These are phyloP conservation scores for Kondoa subrosea DNA, from an alignment of 768 basidiomycete species.

Conservation along the genomic window DNA sequence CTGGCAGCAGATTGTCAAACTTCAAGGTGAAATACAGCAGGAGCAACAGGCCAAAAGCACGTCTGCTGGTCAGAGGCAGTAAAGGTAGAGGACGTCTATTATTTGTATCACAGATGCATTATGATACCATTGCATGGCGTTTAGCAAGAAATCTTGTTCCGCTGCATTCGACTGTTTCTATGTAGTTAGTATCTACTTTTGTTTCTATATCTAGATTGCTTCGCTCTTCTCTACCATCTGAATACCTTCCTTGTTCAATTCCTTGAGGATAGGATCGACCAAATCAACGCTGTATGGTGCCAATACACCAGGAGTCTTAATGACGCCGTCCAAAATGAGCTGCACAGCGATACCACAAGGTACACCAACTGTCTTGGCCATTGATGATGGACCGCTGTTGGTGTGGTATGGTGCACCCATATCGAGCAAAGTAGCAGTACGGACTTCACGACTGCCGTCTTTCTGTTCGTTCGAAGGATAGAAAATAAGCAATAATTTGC, in stretches of 20 bases:
- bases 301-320: slow-evolving; percentile 60
- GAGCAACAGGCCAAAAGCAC: background rate
- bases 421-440: slow-evolving; percentile 78
- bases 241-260: slow-evolving; percentile 31
- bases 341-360: slow-evolving; percentile 90
- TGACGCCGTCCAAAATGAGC: slow-evolving; percentile 69
- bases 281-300: slow-evolving; percentile 51
- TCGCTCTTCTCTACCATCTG: slow-evolving; percentile 18
- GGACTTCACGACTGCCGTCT: slow-evolving; percentile 43
- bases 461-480: background rate
- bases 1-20: background rate
- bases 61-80: background rate
- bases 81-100: too few relatives aligned
- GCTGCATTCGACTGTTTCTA: too few relatives aligned
- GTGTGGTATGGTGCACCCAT: slow-evolving; percentile 50
- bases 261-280: slow-evolving; percentile 26
- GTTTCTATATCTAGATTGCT: background rate
- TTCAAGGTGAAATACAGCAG: background rate
- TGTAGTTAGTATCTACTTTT: too few relatives aligned
- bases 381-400: slow-evolving; percentile 37
- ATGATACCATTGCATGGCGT: too few relatives aligned
- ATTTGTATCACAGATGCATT: too few relatives aligned
- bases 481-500: background rate
- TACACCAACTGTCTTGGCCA: slow-evolving; percentile 79
- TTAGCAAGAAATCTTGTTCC: too few relatives aligned